A percentile compares a stretch with the other conserved stretches of the same genome.
These are phyloP conservation scores for Trichoderma guizhouense DNA, from an alignment of 2,329 filamentous ascomycete species.

Conservation along the genomic window DNA sequence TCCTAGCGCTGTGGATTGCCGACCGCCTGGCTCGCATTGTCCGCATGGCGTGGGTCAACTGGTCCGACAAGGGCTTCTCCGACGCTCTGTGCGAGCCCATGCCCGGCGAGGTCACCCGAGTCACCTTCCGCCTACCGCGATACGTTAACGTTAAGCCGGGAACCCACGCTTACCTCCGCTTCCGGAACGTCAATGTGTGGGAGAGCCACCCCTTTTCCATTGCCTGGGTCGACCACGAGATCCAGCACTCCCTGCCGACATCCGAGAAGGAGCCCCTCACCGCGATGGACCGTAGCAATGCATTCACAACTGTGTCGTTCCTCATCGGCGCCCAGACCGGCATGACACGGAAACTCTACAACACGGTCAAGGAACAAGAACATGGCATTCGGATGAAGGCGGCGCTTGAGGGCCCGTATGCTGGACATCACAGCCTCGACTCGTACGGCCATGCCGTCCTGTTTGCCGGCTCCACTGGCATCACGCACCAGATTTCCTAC, in stretches of 20 bases:
- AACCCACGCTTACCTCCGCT: constrained; percentile 72
- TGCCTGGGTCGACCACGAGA: constrained; percentile 64
- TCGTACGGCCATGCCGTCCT: constrained; percentile 91
- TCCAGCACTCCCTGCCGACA: constrained; percentile 37
- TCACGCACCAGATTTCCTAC: constrained; percentile 91
- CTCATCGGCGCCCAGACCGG: constrained; percentile 85
- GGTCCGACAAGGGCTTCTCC: constrained; percentile 55
- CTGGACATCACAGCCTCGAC: constrained; percentile 75
- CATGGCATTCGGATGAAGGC: constrained; percentile 62
- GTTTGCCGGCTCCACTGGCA: constrained; percentile 88
- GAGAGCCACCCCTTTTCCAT: constrained; percentile 77
- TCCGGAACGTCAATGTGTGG: constrained; percentile 63
- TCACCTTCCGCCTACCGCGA: constrained; percentile 67
- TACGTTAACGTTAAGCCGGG: constrained; percentile 65
- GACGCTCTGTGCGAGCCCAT: constrained; percentile 65
- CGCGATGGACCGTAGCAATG: constrained; percentile 39
- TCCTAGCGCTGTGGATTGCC: constrained; percentile 71
- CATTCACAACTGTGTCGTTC: constrained; percentile 65
- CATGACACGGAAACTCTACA: constrained; percentile 78
- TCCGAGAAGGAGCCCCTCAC: constrained; percentile 42
- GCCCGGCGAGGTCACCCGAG: constrained; percentile 65
- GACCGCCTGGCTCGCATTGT: constrained; percentile 66
- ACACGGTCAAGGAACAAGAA: constrained; percentile 57
- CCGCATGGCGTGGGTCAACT: constrained; percentile 65
- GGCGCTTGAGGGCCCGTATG: constrained; percentile 87